Conservation (phyloP, 1,284 basidiomycete genomes). For the Ceratobasidium sp. region DNA sequence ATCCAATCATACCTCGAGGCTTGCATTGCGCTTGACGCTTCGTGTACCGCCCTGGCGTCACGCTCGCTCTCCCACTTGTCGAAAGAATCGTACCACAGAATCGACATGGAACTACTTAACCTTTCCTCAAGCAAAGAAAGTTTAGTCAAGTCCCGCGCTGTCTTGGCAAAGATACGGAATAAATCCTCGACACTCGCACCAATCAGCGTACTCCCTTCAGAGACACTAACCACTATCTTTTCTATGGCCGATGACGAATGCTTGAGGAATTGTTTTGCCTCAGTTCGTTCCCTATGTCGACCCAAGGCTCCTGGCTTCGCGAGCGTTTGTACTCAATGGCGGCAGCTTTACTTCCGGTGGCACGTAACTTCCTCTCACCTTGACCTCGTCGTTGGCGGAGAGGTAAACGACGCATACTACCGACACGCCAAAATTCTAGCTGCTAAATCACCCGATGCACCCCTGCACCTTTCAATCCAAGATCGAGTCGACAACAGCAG, state of each 20-base stretch:
- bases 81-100: background rate
- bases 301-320: background rate
- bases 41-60: too few relatives aligned
- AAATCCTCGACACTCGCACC: background rate
- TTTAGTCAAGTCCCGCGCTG: background rate
- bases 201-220: constrained; percentile 8
- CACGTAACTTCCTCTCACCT: background rate
- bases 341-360: constrained; percentile 3
- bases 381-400: constrained; percentile 3
- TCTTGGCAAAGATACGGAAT: background rate
- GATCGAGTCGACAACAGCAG: background rate
- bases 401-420: background rate
- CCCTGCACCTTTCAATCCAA: constrained; percentile 1
- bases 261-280: background rate
- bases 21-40: too few relatives aligned
- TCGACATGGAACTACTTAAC: background rate
- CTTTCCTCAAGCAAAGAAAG: background rate
- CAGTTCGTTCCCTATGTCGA: background rate
- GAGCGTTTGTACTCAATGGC: background rate
- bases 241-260: background rate
- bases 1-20: too few relatives aligned
- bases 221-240: background rate
- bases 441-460: background rate
- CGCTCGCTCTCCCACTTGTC: background rate
- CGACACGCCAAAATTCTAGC: background rate